These are phyloP conservation scores for Sicyos baderoa DNA, from an alignment of 306 rosid genomes.

Conservation along the genomic window DNA sequence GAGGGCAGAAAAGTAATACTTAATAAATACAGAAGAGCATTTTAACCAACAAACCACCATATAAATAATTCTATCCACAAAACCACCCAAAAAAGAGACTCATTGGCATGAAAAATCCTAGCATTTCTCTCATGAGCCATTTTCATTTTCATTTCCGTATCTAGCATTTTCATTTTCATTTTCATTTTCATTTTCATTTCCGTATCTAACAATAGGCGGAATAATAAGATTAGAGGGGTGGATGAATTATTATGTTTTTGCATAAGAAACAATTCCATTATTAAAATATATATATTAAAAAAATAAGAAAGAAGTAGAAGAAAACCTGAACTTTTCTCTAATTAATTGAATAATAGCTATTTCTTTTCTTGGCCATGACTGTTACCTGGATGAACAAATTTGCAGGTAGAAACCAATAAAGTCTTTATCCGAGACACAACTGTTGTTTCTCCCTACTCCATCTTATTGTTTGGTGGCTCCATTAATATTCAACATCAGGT, in stretches of 20 bases:
- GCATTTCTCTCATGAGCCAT: no score
- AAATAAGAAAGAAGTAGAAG: neutral
- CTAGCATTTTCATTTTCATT: no score
- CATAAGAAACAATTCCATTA: neutral
- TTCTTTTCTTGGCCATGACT: conserved; percentile 12
- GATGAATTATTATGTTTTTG: neutral
- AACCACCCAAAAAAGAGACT: no score
- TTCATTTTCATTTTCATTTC: conserved; percentile 7
- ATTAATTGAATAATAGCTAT: conserved; percentile 6
- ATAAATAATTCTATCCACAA: no score
- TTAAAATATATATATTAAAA: neutral
- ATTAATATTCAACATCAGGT: conserved; percentile 88
- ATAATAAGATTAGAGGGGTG: neutral
- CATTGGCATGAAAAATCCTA: no score
- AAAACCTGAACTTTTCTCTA: neutral
- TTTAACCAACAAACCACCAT: no score
- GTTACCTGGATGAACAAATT: conserved; percentile 18
- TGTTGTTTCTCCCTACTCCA: conserved; percentile 81
- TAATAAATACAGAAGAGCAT: no score
- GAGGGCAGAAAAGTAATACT: no score
- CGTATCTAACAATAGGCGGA: neutral
- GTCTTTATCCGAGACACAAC: conserved; percentile 74
- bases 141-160: no score
- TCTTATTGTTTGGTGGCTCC: conserved; percentile 87
- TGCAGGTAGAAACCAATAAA: conserved; percentile 80